phyloP scores from a whole-genome alignment of 495 filamentous ascomycete species.

The Penicillium samsonianum region DNA sequence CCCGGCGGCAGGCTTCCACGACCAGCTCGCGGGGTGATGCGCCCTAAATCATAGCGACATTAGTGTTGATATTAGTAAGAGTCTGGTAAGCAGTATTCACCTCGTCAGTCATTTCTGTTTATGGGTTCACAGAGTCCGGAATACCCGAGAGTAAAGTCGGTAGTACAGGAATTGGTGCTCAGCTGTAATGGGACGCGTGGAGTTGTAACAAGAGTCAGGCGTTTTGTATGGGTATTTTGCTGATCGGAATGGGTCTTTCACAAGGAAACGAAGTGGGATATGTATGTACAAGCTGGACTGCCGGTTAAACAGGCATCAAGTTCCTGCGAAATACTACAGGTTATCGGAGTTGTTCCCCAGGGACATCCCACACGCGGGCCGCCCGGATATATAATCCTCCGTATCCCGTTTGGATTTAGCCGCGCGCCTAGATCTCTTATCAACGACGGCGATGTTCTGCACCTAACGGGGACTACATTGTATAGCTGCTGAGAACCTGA shows the following conservation, averaged over 20 bases:
- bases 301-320: constrained; percentile 8
- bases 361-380: constrained; percentile 26
- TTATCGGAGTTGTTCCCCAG: constrained; percentile 19
- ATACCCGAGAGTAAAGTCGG: constrained; percentile 1
- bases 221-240: not conserved
- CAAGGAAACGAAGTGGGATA: constrained; percentile 5
- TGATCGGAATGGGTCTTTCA: not conserved
- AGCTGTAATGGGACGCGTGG: not conserved
- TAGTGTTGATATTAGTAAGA: constrained; percentile 3
- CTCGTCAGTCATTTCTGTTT: constrained; percentile 44
- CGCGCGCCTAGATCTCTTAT: constrained; percentile 29
- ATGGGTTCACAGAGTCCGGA: constrained; percentile 1
- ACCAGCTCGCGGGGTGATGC: constrained; percentile 82
- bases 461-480: constrained; percentile 1
- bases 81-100: constrained; percentile 27
- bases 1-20: constrained; percentile 89
- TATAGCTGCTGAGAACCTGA: not conserved
- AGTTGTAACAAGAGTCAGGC: not conserved
- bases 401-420: constrained; percentile 19
- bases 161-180: not conserved
- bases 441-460: constrained; percentile 14
- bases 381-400: constrained; percentile 23
- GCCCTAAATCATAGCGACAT: constrained; percentile 57
- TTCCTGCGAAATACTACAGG: constrained; percentile 7
- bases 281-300: constrained; percentile 27